phyloP scores from a whole-genome alignment of 345 rosid genomes.

The Salix dunnii region DNA sequence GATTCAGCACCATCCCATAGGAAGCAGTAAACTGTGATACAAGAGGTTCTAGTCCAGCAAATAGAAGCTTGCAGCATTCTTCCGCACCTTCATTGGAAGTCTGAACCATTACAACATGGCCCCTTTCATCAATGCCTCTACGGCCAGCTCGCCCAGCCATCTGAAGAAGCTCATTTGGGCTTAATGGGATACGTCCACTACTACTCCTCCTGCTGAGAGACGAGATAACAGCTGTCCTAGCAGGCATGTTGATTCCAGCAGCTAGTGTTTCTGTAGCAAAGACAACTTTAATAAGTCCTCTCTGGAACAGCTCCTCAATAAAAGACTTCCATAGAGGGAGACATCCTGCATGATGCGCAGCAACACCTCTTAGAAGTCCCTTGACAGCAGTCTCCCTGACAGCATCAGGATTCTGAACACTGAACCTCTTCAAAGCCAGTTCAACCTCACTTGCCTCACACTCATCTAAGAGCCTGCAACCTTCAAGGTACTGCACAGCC shows the following conservation, averaged over 20 bases:
- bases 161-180: constrained; percentile 85
- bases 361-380: constrained; percentile 81
- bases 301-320: constrained; percentile 82
- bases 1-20: constrained; percentile 95
- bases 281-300: constrained; percentile 87
- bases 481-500: constrained; percentile 84
- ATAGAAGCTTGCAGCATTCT: constrained; percentile 81
- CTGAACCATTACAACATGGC: constrained; percentile 81
- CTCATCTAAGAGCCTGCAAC: constrained; percentile 67
- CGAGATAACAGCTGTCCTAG: constrained; percentile 87
- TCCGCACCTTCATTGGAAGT: constrained; percentile 88
- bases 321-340: constrained; percentile 94
- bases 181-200: constrained; percentile 62
- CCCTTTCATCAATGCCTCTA: constrained; percentile 83
- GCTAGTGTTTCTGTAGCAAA: constrained; percentile 98
- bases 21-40: constrained; percentile 96
- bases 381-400: constrained; percentile 76
- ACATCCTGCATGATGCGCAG: constrained; percentile 99
- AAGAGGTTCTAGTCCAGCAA: constrained; percentile 86
- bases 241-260: constrained; percentile 98
- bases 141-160: constrained; percentile 99
- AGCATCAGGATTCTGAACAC: constrained; percentile 85
- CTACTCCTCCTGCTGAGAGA: constrained; percentile 72
- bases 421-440: constrained; percentile 74
- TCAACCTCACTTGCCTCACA: constrained; percentile 85